These are phyloP conservation scores for Sphagnum contortum DNA, from an alignment of 225 moss, liverwort and hornwort genomes.

Conservation along the genomic window DNA sequence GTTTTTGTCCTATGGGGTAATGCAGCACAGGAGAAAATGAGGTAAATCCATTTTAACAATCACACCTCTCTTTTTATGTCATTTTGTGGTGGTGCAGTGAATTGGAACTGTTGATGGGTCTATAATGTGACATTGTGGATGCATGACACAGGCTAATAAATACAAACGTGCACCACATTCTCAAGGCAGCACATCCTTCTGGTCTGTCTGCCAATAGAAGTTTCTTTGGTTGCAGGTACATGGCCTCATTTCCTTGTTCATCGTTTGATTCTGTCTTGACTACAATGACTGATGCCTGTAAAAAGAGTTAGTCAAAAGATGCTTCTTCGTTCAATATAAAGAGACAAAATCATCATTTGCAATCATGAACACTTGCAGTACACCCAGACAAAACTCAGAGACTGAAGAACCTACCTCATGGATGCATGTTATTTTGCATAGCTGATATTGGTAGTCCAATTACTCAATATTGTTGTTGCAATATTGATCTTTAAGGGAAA, in stretches of 20 bases:
- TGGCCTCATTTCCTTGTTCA: background rate
- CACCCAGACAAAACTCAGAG: no score
- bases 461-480: background rate
- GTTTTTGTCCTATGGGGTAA: conserved; percentile 52
- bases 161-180: conserved; percentile 30
- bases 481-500: background rate
- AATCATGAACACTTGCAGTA: no score
- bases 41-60: conserved; percentile 9
- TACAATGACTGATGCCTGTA: no score
- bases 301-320: background rate
- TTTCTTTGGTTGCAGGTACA: conserved; percentile 47
- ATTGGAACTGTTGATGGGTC: no score
- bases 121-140: no score
- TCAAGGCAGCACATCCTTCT: conserved; percentile 56
- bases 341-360: no score
- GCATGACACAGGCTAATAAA: conserved; percentile 27
- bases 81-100: no score
- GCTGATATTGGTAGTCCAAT: background rate
- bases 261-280: no score
- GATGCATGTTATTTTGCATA: background rate
- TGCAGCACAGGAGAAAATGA: conserved; percentile 38
- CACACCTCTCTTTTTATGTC: no score
- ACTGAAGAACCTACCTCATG: no score
- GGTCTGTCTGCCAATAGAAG: conserved; percentile 44
- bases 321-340: background rate